Base-by-base conservation (phyloP, 495 filamentous ascomycete genomes). In the Talaromyces borbonicus region DNA sequence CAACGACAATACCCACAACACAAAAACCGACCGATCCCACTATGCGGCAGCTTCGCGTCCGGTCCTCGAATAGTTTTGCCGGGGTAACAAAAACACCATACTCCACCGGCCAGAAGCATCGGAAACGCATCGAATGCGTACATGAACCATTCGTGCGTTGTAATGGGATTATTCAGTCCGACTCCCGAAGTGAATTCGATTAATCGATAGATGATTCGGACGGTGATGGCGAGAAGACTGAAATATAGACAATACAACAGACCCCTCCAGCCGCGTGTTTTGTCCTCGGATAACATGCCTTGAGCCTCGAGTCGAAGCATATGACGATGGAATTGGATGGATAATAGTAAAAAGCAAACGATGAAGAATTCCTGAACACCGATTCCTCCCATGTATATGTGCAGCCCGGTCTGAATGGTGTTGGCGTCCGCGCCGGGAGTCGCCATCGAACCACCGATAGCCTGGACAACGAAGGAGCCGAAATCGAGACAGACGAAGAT, bases 401-500 rank as follows among this genome's bases (percentile, higher is more conserved):
- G 62, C 9, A 72, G 56, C 1, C 74, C 77, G 22, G 44, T 30
- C 43, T 43, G 31, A 8, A 63, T 49, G n/a, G 43, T 51, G 19
- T 27, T 48, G 0, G 37, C 19, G 8, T 48, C 20, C 0, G 54
- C 30, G 7, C 61, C 53, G 8, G 52, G 52, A 8, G 56, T 52
- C 14, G 72, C 53, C 61, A 75, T 69, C 3, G 44, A 48, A 1
- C 72, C 79, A 3, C 80, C 80, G 0, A 53, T 57, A 8, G 56
- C 58, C 61, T 86, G 81, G n/a, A 83, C 58, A 24, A 83, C n/a
- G 56, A 84, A 84, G 11, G 74, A 64, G 20, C 78, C 8, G 16
- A 84, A 66, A 52, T 85, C 81, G n/a, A 80, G 63, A 43, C 63
- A 65, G 25, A 85, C 79, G 48, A 85, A 87, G 48, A 77, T 65